Evolutionary conservation across 2,329 filamentous ascomycete species (phyloP), one percentile per base, ranked within the genome.

Genomic region (Hypoxylon sp.): DNA sequence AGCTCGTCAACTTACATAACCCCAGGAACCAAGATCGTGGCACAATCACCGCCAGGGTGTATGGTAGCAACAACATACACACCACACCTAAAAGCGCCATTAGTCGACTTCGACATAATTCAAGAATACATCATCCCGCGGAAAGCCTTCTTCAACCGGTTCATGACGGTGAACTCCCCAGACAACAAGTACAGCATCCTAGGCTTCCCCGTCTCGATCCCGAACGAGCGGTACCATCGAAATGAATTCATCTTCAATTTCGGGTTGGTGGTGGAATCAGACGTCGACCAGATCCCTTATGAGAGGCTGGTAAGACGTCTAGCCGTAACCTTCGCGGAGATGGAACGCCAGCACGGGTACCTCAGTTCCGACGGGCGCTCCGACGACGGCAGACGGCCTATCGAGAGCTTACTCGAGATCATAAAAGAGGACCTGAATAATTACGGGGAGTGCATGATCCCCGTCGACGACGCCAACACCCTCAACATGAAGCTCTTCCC

Each of bases 171-270:
- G 61, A 91, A 91, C 79, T 91, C 93, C 49, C 87, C 89, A 0
- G 86, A 89, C 60, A 84, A 85, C 72, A 88, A 88, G 71, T 91
- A 94, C 79, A 89, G 90, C 63, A 89, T 99, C 60, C 86, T 99
- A 34, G 93, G 94, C 14, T 93, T 94, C 75, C 96, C 96, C 0
- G 91, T 98, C 58, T 95, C 93, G 77, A 93, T 98, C 76, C 89
- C 91, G 56, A 88, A 94, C 70, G 87, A 90, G 60, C 91, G 91
- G 73, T 97, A 98, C 77, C 89, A 91, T 76, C 91, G 96, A 64
- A 97, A 97, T 80, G 93, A 97, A 80, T 98, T 98, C 84, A 97
- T 98, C 77, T 99, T 98, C 87, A 98, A 98, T 80, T 97, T 98
- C 77, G 94, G 93, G 65, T 84, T 98, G 48, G 91, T 97, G 28